A percentile compares a stretch with the other conserved stretches of the same genome.
These are phyloP conservation scores for Rhynchosporium secalis DNA, from an alignment of 2,329 filamentous ascomycete genomes.

Conservation along the genomic window DNA sequence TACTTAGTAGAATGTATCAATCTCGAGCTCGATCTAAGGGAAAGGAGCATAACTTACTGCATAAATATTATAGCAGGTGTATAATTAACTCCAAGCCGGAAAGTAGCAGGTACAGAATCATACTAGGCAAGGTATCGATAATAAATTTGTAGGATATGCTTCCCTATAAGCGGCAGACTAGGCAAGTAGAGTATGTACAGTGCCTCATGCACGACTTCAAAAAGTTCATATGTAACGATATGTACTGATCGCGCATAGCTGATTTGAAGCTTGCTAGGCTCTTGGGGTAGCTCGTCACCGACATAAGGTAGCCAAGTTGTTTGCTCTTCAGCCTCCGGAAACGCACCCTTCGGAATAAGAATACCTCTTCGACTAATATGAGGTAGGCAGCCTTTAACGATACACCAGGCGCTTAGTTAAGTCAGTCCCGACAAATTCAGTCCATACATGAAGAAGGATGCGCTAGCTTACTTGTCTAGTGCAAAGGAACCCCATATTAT, in stretches of 20 bases:
- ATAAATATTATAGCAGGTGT: slow-evolving; percentile 72
- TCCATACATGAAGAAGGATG: too few relatives aligned
- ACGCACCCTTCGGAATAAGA: too few relatives aligned
- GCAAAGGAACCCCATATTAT: slow-evolving; percentile 51
- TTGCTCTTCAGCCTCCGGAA: too few relatives aligned
- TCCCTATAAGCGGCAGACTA: slow-evolving; percentile 59
- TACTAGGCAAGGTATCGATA: slow-evolving; percentile 73
- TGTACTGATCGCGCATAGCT: too few relatives aligned
- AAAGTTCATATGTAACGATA: slow-evolving; percentile 36
- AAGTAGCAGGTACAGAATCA: slow-evolving; percentile 61
- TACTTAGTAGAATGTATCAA: slow-evolving; percentile 45
- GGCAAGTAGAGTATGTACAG: slow-evolving; percentile 60
- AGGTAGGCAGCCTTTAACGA: too few relatives aligned
- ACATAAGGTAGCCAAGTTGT: too few relatives aligned
- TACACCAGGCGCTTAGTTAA: too few relatives aligned
- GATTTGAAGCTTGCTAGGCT: too few relatives aligned
- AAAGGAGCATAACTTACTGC: slow-evolving; percentile 56
- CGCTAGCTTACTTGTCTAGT: slow-evolving; percentile 41
- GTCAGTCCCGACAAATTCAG: too few relatives aligned
- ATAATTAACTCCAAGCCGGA: slow-evolving; percentile 66
- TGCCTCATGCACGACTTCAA: slow-evolving; percentile 68
- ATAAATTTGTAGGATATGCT: slow-evolving; percentile 63
- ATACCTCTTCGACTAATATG: too few relatives aligned
- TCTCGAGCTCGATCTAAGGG: neutral
- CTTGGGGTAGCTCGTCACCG: too few relatives aligned